Percentiles rank a stretch among this genome's conserved stretches.
These are phyloP conservation scores for Eucalyptus caleyi DNA, from an alignment of 345 rosid species.

Conservation along the genomic window DNA sequence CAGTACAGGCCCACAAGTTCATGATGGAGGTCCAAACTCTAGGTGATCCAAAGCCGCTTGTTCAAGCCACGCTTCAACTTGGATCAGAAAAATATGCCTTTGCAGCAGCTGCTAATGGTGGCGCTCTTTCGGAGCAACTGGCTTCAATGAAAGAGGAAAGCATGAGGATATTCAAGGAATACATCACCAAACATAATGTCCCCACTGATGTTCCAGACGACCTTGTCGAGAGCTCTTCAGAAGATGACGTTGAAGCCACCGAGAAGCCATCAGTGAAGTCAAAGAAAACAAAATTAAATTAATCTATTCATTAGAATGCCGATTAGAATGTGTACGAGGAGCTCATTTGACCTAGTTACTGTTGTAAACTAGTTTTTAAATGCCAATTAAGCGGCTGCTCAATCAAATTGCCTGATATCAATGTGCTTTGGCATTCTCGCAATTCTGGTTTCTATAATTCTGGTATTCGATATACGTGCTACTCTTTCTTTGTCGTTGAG, in stretches of 20 bases:
- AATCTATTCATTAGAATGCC: neutral
- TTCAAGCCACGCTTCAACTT: conserved; percentile 42
- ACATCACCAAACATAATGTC: conserved; percentile 76
- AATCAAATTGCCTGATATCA: neutral
- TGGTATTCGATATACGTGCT: neutral
- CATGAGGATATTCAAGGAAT: conserved; percentile 67
- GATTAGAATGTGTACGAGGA: neutral
- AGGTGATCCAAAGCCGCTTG: conserved; percentile 8
- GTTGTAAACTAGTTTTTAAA: neutral
- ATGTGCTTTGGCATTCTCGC: neutral
- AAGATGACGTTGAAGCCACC: conserved; percentile 31
- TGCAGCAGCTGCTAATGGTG: conserved; percentile 6
- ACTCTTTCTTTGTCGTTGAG: neutral
- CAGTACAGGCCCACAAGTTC: neutral
- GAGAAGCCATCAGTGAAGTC: conserved; percentile 29
- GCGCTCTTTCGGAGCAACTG: conserved; percentile 51
- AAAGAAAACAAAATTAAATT: conserved; percentile 61
- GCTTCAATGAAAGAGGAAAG: conserved; percentile 66
- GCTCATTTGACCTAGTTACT: neutral
- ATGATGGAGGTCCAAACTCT: conserved; percentile 40
- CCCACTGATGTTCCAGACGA: conserved; percentile 73
- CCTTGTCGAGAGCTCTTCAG: conserved; percentile 34
- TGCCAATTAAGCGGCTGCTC: neutral
- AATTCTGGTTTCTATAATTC: neutral
- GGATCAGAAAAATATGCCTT: conserved; percentile 54